Evolutionary conservation across 257 asterid genomes (phyloP).

Genomic region (Solanum habrochaites): DNA sequence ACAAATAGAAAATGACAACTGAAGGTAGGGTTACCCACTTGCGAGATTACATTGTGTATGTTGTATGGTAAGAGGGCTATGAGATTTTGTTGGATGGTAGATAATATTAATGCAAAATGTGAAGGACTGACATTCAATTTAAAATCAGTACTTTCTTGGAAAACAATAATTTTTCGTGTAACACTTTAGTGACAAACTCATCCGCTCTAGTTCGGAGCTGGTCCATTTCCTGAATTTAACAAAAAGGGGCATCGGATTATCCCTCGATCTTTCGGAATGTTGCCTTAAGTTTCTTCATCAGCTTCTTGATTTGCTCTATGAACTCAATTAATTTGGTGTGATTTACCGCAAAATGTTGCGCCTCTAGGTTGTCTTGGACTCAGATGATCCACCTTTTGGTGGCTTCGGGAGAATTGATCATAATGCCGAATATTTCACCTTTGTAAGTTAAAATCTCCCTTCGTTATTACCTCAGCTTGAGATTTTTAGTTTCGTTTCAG

Average conservation of each 20-base stretch:
- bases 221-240: neutral
- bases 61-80: neutral
- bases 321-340: neutral
- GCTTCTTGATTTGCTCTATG: neutral
- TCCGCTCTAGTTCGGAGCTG: neutral
- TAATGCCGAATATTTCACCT: constrained; percentile 63
- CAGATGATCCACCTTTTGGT: constrained; percentile 62
- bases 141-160: neutral
- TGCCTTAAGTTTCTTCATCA: neutral
- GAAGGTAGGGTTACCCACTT: neutral
- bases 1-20: neutral
- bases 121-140: neutral
- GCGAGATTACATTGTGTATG: neutral
- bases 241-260: neutral
- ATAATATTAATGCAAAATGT: neutral
- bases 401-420: constrained; percentile 72
- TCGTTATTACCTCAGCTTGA: neutral
- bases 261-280: neutral
- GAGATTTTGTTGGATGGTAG: neutral
- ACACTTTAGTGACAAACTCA: neutral
- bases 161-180: neutral
- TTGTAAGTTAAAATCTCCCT: constrained; percentile 33
- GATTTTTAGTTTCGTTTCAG: neutral
- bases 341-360: neutral
- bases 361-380: constrained; percentile 72